Conservation (phyloP, 257 asterid genomes). For the Ballota nigra region DNA sequence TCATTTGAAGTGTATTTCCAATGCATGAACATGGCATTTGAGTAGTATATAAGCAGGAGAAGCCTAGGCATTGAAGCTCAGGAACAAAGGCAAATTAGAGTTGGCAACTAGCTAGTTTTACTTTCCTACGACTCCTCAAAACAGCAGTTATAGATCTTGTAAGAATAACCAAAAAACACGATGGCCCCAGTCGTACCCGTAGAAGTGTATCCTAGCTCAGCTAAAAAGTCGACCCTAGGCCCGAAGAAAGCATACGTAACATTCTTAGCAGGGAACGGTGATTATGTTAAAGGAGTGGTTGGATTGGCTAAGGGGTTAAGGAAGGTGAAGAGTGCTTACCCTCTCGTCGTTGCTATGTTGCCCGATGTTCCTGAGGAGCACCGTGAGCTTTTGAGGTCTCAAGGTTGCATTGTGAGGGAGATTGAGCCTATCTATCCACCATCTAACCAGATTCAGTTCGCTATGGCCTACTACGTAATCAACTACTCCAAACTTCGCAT, state of each 20-base stretch:
- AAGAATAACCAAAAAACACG: not conserved
- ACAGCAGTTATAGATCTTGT: not conserved
- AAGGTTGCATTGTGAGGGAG: conserved; percentile 56
- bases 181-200: conserved; percentile 43
- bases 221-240: conserved; percentile 21
- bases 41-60: conserved; percentile 28
- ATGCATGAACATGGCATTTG: conserved; percentile 33
- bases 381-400: conserved; percentile 38
- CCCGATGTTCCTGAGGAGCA: conserved; percentile 66
- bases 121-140: conserved; percentile 23
- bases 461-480: conserved; percentile 63
- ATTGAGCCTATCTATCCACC: conserved; percentile 56
- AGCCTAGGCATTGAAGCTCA: conserved; percentile 23
- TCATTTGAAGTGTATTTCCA: conserved; percentile 34
- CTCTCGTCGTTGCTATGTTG: conserved; percentile 56
- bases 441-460: conserved; percentile 43
- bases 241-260: conserved; percentile 40
- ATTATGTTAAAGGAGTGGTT: conserved; percentile 55
- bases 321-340: conserved; percentile 53
- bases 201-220: conserved; percentile 18
- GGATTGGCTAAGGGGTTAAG: conserved; percentile 64
- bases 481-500: conserved; percentile 61
- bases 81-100: conserved; percentile 28
- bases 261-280: conserved; percentile 53
- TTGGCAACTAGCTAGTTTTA: conserved; percentile 17